Evolutionary conservation across 768 basidiomycete genomes (phyloP).

Genomic region (Amanita phalloides): DNA sequence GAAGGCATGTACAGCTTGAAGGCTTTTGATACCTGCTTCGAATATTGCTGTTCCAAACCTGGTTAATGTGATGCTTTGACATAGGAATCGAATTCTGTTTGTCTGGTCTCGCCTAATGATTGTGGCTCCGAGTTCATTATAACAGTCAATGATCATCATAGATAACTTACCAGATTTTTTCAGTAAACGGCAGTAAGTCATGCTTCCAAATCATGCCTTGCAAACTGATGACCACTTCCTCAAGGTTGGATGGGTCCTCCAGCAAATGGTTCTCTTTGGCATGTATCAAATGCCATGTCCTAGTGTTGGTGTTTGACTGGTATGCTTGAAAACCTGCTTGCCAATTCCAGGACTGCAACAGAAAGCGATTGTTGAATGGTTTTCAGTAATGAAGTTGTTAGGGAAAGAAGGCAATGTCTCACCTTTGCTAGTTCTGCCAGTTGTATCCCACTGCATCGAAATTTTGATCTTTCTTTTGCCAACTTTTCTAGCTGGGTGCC

Average conservation of each 20-base stretch:
- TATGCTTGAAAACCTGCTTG: background rate
- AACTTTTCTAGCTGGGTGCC: background rate
- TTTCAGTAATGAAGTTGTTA: background rate
- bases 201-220: slow-evolving; percentile 4
- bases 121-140: background rate
- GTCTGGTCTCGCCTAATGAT: background rate
- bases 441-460: background rate
- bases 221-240: slow-evolving; percentile 2
- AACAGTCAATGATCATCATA: background rate
- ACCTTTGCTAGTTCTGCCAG: background rate
- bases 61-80: slow-evolving; percentile 5
- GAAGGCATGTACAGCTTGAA: background rate
- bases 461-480: background rate
- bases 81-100: slow-evolving; percentile 1
- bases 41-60: slow-evolving; percentile 1
- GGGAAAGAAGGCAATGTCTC: background rate
- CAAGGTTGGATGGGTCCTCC: background rate
- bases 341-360: background rate
- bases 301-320: background rate
- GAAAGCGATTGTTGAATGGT: background rate
- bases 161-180: background rate
- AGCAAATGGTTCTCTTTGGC: background rate
- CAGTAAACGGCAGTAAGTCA: slow-evolving; percentile 3
- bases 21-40: background rate
- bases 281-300: background rate